Conservation (phyloP, 495 filamentous ascomycete genomes). For the Lentithecium fluviatile region DNA sequence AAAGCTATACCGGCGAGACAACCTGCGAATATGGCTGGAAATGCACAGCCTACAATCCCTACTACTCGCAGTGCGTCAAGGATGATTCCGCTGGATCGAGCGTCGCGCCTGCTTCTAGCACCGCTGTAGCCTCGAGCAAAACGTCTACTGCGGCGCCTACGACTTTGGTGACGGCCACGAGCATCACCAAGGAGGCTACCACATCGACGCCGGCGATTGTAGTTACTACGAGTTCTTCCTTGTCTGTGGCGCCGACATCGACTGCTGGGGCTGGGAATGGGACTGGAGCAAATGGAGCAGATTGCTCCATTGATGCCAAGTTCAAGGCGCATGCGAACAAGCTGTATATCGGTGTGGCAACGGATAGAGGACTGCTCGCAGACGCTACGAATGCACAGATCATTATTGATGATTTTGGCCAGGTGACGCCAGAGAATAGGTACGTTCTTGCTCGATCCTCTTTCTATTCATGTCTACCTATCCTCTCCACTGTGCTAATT, state of each 20-base stretch:
- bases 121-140: too few relatives aligned
- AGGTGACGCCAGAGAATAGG: conserved; percentile 63
- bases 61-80: conserved; percentile 18
- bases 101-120: too few relatives aligned
- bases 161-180: too few relatives aligned
- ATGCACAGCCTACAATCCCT: conserved; percentile 1
- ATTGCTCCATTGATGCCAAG: conserved; percentile 13
- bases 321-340: conserved; percentile 17
- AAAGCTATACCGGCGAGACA: conserved; percentile 6
- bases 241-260: not conserved
- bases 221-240: not conserved
- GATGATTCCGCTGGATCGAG: not conserved
- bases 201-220: not conserved
- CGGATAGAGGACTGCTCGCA: conserved; percentile 4
- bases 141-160: too few relatives aligned
- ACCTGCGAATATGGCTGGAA: conserved; percentile 4
- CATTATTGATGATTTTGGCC: conserved; percentile 45
- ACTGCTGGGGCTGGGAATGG: not conserved
- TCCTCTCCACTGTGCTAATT: not conserved
- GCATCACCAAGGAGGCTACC: too few relatives aligned
- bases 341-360: conserved; percentile 23
- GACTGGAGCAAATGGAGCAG: conserved; percentile 1
- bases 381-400: conserved; percentile 6
- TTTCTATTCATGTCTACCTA: not conserved
- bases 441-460: not conserved